Evolutionary conservation across 2,329 filamentous ascomycete genomes (phyloP), one percentile per base, ranked within the genome.

Genomic region (Trichoderma cornu-damae): DNA sequence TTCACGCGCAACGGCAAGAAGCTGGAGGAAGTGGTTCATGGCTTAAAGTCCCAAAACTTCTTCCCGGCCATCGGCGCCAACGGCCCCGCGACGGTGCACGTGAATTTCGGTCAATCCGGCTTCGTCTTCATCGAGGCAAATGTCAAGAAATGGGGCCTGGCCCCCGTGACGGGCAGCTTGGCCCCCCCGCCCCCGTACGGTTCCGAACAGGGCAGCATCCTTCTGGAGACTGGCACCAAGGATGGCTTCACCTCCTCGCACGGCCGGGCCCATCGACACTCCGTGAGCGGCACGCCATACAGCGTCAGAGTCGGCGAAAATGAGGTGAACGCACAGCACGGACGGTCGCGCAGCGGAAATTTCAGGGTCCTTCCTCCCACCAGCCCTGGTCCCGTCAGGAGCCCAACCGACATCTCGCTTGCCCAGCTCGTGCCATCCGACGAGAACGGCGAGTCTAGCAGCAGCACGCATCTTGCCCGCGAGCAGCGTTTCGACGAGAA

Each of bases 61-160:
- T 99, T 99, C 74, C 94, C 94, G 1, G 94, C 94, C 0, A 84
- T 99, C n/a, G 94, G 94, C 42, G 92, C 94, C 58, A 96, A 94
- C 68, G 94, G 94, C 0, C 94, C 94, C 14, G 92, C 90, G 66
- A 87, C 87, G 30, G 84, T 99, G 1, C 93, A 99, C 70, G 94
- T 97, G 69, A 99, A 99, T 72, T 95, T 99, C 70, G 94, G 94
- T 6, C 94, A 99, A 71, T 90, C 94, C 68, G 94, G 94, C 32
- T 99, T 97, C 69, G 94, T 99, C 48, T 99, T 97, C 69, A 97
- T 99, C 65, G 94, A 99, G 74, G 94, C 93, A 61, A 99, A 99
- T 67, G 94, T 99, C 60, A 99, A 99, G 84, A 99, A 97, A 79
- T 99, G 94, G 94, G 94, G 94, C 2, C 78, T 99, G 56, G 94